These are phyloP conservation scores for Rhamnella rubrinervis DNA, from an alignment of 331 rosid genomes.

Conservation along the genomic window DNA sequence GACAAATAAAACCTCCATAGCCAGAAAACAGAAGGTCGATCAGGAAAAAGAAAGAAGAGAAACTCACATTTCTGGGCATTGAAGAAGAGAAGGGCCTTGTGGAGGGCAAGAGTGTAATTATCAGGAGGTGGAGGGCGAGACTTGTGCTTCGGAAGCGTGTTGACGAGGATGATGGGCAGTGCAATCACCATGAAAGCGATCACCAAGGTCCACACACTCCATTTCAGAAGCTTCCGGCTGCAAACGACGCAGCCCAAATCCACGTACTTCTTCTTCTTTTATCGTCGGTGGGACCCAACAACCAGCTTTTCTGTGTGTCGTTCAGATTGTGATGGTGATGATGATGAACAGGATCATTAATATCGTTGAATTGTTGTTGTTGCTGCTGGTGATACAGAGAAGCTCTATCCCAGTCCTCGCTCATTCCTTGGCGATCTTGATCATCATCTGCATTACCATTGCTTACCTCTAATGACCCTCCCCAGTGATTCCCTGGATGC, in stretches of 20 bases:
- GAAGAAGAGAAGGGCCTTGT: constrained; percentile 36
- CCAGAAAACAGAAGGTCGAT: not conserved
- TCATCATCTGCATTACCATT: not conserved
- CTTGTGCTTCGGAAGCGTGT: constrained; percentile 21
- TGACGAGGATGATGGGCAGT: constrained; percentile 30
- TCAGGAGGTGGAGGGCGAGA: constrained; percentile 18
- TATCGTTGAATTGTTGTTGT: too few species aligned
- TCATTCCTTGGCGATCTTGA: not conserved
- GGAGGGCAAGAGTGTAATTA: constrained; percentile 29
- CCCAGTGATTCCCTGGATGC: constrained; percentile 34
- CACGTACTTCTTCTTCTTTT: constrained; percentile 31
- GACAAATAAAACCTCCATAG: too few species aligned
- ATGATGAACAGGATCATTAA: not conserved
- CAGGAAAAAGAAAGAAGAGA: not conserved
- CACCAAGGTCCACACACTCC: constrained; percentile 10
- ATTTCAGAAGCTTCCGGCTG: constrained; percentile 24
- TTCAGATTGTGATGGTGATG: not conserved
- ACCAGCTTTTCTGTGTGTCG: constrained; percentile 34
- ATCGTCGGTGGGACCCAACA: constrained; percentile 23
- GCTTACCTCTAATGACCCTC: constrained; percentile 26
- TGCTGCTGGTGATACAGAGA: constrained; percentile 13
- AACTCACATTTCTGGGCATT: constrained; percentile 42
- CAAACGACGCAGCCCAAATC: constrained; percentile 33
- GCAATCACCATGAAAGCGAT: constrained; percentile 26
- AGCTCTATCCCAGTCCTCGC: constrained; percentile 28